Evolutionary conservation across 306 rosid species (phyloP).

Genomic region (Bauhinia variegata): DNA sequence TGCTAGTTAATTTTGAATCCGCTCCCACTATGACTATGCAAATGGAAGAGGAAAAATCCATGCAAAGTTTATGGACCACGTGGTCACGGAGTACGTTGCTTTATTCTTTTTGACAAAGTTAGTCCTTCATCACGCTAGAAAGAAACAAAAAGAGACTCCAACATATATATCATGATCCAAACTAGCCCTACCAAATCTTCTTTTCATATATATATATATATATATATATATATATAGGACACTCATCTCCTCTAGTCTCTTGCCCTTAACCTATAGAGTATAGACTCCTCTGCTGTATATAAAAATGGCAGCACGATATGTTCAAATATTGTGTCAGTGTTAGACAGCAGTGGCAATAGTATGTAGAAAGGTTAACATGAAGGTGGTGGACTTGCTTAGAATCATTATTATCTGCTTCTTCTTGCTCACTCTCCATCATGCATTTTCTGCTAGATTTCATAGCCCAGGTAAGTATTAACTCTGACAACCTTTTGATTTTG

Average conservation of each 20-base stretch:
- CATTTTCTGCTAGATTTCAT: slow-evolving; percentile 25
- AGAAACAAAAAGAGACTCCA: too few species aligned
- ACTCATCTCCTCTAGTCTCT: background rate
- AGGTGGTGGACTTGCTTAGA: slow-evolving; percentile 28
- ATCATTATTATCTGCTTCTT: slow-evolving; percentile 30
- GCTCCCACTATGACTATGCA: slow-evolving; percentile 2
- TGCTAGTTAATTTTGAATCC: background rate
- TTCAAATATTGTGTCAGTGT: background rate
- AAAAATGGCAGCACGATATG: background rate
- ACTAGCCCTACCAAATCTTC: too few species aligned
- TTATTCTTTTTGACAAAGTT: too few species aligned
- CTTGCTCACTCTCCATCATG: slow-evolving; percentile 21
- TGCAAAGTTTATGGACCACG: too few species aligned
- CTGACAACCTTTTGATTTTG: too few species aligned
- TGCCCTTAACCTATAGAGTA: background rate
- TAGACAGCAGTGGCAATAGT: slow-evolving; percentile 2
- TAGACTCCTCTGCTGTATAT: background rate
- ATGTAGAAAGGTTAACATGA: slow-evolving; percentile 32
- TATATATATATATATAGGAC: too few species aligned
- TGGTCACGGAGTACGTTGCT: too few species aligned
- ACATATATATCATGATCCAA: too few species aligned
- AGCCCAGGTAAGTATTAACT: slow-evolving; percentile 33
- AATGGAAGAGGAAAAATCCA: too few species aligned
- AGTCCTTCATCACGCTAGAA: too few species aligned
- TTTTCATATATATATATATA: too few species aligned